phyloP scores from a whole-genome alignment of 2,329 filamentous ascomycete genomes.

The Microcera coccophila region DNA sequence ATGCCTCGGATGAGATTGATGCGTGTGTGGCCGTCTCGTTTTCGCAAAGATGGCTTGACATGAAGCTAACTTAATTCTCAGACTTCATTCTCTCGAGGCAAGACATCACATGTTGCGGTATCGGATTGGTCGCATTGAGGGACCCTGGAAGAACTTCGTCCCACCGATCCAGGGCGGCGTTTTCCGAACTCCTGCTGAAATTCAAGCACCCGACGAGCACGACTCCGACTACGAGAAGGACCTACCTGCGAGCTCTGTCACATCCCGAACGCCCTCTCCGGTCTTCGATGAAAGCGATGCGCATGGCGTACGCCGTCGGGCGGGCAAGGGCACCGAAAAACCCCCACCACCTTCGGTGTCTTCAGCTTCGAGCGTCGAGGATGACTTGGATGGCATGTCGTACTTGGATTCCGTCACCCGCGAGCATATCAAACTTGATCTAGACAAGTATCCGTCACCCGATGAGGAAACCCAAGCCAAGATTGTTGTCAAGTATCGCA shows the following conservation, averaged over 20 bases:
- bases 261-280: conserved; percentile 51
- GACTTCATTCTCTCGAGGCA: conserved; percentile 78
- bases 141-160: conserved; percentile 79
- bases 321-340: conserved; percentile 10
- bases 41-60: background rate
- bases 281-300: conserved; percentile 42
- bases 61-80: conserved; percentile 33
- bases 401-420: conserved; percentile 70
- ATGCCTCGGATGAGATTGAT: conserved; percentile 91
- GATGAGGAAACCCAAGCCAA: conserved; percentile 68
- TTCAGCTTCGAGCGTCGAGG: conserved; percentile 54
- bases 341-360: conserved; percentile 51
- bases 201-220: conserved; percentile 26
- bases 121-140: conserved; percentile 77
- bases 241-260: conserved; percentile 42
- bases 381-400: conserved; percentile 51
- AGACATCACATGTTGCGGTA: conserved; percentile 74
- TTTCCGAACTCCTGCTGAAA: conserved; percentile 52
- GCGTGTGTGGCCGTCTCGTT: conserved; percentile 54
- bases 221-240: conserved; percentile 17
- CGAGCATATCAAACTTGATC: conserved; percentile 71
- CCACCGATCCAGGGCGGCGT: conserved; percentile 88
- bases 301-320: conserved; percentile 30
- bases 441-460: conserved; percentile 74
- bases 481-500: conserved; percentile 79